Percentiles rank a stretch among this genome's conserved stretches.
Evolutionary conservation across 441 rosid species (phyloP).

Genomic region (Raphanus hybrid): DNA sequence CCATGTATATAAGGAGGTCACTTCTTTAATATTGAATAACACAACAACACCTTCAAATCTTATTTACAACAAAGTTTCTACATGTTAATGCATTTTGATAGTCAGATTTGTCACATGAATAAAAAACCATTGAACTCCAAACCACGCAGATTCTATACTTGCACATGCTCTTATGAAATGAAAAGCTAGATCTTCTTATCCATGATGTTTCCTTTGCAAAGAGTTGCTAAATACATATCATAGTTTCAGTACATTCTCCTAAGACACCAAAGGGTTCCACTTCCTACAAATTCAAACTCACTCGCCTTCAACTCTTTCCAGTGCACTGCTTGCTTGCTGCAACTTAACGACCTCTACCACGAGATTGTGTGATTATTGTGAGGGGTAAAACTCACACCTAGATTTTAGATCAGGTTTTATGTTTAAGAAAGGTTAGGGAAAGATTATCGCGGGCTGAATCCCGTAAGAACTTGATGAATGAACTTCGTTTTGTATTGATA

Average conservation of each 20-base stretch:
- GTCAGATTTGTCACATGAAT: constrained; percentile 25
- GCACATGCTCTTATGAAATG: constrained; percentile 14
- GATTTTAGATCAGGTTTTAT: too few relatives aligned
- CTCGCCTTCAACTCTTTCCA: constrained; percentile 17
- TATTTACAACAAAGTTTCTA: neutral
- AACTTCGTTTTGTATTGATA: too few relatives aligned
- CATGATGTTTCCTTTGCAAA: constrained; percentile 26
- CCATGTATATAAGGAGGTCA: too few relatives aligned
- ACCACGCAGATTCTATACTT: constrained; percentile 11
- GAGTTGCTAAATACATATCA: constrained; percentile 27
- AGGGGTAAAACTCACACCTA: too few relatives aligned
- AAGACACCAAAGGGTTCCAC: constrained; percentile 17
- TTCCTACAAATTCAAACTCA: constrained; percentile 23
- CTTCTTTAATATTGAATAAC: too few relatives aligned
- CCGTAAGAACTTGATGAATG: too few relatives aligned
- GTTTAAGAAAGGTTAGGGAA: too few relatives aligned
- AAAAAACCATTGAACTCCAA: constrained; percentile 5
- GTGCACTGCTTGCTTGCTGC: constrained; percentile 4
- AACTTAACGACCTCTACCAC: constrained; percentile 28
- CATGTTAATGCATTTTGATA: constrained; percentile 3
- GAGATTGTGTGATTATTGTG: too few relatives aligned
- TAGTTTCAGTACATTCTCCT: constrained; percentile 28
- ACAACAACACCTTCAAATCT: too few relatives aligned
- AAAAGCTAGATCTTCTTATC: constrained; percentile 36
- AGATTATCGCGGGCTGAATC: too few relatives aligned